Conservation (phyloP, 148 eudicot species). For the Rhododendron williamsianum region DNA sequence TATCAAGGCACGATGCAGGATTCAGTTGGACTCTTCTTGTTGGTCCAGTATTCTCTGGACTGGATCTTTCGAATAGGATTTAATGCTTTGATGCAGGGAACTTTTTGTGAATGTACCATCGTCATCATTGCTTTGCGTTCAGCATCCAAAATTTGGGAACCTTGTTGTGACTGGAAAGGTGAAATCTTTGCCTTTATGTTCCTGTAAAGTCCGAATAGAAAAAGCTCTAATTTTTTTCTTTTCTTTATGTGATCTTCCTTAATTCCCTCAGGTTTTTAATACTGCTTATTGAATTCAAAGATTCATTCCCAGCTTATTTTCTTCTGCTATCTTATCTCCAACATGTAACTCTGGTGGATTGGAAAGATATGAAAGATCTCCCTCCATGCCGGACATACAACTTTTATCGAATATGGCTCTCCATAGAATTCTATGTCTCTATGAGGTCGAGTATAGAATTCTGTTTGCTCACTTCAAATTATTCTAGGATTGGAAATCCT, state of each 20-base stretch:
- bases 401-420: not conserved
- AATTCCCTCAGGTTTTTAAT: not conserved
- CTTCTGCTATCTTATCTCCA: not conserved
- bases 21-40: not conserved
- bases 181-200: not conserved
- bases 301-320: not conserved
- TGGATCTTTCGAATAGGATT: not conserved
- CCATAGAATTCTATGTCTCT: not conserved
- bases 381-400: not conserved
- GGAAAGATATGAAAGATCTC: not conserved
- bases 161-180: not conserved
- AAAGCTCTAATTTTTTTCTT: not conserved
- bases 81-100: slow-evolving; percentile 2
- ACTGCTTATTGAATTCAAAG: not conserved
- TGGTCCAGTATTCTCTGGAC: not conserved
- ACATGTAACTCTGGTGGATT: not conserved
- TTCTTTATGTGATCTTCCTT: not conserved
- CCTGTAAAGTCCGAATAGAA: not conserved
- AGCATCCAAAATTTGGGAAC: not conserved
- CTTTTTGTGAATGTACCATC: not conserved
- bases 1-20: not conserved
- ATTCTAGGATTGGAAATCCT: not conserved
- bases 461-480: not conserved
- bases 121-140: not conserved
- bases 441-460: not conserved